A percentile compares a stretch with the other conserved stretches of the same genome.
phyloP scores from a whole-genome alignment of 1,284 basidiomycete genomes.

The Taiwanofungus camphoratus region DNA sequence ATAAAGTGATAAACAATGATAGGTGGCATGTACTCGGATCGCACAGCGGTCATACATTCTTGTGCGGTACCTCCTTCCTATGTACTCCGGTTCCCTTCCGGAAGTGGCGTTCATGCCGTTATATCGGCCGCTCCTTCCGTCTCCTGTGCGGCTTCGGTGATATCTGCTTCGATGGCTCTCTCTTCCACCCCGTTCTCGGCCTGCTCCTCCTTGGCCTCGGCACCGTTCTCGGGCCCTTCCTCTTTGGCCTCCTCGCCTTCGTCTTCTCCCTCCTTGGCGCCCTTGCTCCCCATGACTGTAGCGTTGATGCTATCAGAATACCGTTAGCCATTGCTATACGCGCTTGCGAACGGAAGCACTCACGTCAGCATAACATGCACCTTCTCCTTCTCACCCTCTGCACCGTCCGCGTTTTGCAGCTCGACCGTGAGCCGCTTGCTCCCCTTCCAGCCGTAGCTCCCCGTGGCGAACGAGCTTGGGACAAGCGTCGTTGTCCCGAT shows the following conservation, averaged over 20 bases:
- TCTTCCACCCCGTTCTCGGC: slow-evolving; percentile 21
- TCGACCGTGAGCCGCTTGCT: slow-evolving; percentile 62
- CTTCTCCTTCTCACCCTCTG: slow-evolving; percentile 44
- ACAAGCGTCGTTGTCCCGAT: slow-evolving; percentile 52
- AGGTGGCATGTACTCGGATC: no score
- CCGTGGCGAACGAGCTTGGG: slow-evolving; percentile 59
- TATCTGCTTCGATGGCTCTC: slow-evolving; percentile 1
- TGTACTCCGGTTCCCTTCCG: no score
- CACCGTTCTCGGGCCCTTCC: slow-evolving; percentile 14
- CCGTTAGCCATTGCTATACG: slow-evolving; percentile 6
- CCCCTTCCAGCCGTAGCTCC: slow-evolving; percentile 80
- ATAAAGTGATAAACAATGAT: no score
- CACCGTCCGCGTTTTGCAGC: slow-evolving; percentile 44
- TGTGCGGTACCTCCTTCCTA: no score
- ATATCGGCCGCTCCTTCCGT: no score
- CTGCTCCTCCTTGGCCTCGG: slow-evolving; percentile 22
- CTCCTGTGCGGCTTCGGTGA: slow-evolving; percentile 5
- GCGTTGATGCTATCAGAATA: slow-evolving; percentile 57
- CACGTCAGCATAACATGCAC: slow-evolving; percentile 74
- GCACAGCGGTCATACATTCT: no score
- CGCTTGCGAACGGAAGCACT: slow-evolving; percentile 25
- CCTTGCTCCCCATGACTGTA: slow-evolving; percentile 71
- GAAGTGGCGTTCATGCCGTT: no score
- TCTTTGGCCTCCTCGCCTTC: slow-evolving; percentile 25
- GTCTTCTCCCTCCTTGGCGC: slow-evolving; percentile 34